Conservation (phyloP, 2,329 filamentous ascomycete genomes). For the Sordariomycetes sp. region DNA sequence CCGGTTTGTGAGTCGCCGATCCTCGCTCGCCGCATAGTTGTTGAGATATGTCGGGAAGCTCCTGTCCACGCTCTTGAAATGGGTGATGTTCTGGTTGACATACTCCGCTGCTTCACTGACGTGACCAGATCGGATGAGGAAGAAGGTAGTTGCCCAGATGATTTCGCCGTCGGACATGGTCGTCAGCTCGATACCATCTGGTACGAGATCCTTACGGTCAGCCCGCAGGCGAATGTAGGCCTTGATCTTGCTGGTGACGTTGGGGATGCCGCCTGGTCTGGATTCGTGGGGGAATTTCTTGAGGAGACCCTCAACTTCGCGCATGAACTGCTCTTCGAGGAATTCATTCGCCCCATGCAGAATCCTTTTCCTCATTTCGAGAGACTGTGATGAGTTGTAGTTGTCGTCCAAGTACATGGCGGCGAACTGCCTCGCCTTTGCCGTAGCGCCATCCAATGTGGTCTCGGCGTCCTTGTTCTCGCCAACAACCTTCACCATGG, state of each 20-base stretch:
- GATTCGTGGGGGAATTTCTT: slow-evolving; percentile 81
- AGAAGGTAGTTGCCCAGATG: slow-evolving; percentile 92
- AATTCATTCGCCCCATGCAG: slow-evolving; percentile 70
- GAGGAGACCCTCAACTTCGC: slow-evolving; percentile 68
- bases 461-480: slow-evolving; percentile 57
- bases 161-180: slow-evolving; percentile 73
- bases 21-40: slow-evolving; percentile 68
- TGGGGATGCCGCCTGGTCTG: slow-evolving; percentile 79
- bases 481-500: slow-evolving; percentile 68
- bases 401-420: slow-evolving; percentile 69
- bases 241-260: slow-evolving; percentile 81
- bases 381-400: slow-evolving; percentile 51
- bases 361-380: slow-evolving; percentile 68
- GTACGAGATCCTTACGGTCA: slow-evolving; percentile 72
- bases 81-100: slow-evolving; percentile 66
- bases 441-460: slow-evolving; percentile 50
- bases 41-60: slow-evolving; percentile 84
- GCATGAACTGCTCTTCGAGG: slow-evolving; percentile 73
- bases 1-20: slow-evolving; percentile 62
- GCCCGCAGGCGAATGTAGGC: slow-evolving; percentile 81
- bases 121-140: slow-evolving; percentile 77
- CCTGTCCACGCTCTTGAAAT: slow-evolving; percentile 84
- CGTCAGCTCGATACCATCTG: slow-evolving; percentile 70
- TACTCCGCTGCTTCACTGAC: slow-evolving; percentile 79
- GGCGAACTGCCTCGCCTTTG: slow-evolving; percentile 69